Evolutionary conservation across 1,284 basidiomycete species (phyloP).

Genomic region (Mycena citricolor): DNA sequence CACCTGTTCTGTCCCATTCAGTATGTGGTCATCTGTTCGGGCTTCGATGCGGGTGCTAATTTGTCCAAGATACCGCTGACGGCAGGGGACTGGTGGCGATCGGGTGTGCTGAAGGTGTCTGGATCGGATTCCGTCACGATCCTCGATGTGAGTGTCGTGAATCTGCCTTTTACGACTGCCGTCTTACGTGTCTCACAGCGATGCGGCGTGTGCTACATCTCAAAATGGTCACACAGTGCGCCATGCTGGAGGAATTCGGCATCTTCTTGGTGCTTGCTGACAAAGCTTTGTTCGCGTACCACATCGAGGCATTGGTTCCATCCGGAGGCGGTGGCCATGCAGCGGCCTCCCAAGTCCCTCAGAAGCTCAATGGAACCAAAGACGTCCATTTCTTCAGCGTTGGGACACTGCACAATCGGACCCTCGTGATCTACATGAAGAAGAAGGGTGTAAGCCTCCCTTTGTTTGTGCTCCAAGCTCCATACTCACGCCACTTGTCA

Average conservation of each 20-base stretch:
- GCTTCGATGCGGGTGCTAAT: constrained; percentile 1
- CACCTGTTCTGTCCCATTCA: constrained; percentile 91
- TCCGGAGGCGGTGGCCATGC: constrained; percentile 65
- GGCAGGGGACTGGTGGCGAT: constrained; percentile 85
- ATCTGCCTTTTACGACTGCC: constrained; percentile 3
- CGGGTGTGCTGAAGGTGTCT: constrained; percentile 94
- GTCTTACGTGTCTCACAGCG: constrained; percentile 43
- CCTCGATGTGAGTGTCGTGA: constrained; percentile 61
- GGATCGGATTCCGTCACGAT: constrained; percentile 92
- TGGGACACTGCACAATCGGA: constrained; percentile 80
- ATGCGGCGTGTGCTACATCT: constrained; percentile 88
- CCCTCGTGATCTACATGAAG: constrained; percentile 94
- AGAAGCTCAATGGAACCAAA: constrained; percentile 84
- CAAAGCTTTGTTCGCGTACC: constrained; percentile 87
- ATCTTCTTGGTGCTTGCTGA: constrained; percentile 95
- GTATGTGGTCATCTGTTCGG: constrained; percentile 45
- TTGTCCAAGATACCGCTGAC: constrained; percentile 68
- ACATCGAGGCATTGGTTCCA: constrained; percentile 94
- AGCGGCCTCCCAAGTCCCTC: constrained; percentile 75
- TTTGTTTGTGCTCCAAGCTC: background rate
- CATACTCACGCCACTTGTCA: constrained; percentile 9
- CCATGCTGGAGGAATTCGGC: constrained; percentile 92
- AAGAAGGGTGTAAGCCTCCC: constrained; percentile 82
- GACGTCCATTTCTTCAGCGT: constrained; percentile 96
- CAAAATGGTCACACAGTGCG: constrained; percentile 89